These are phyloP conservation scores for Schizonepeta tenuifolia DNA, from an alignment of 257 asterid species.

Conservation along the genomic window DNA sequence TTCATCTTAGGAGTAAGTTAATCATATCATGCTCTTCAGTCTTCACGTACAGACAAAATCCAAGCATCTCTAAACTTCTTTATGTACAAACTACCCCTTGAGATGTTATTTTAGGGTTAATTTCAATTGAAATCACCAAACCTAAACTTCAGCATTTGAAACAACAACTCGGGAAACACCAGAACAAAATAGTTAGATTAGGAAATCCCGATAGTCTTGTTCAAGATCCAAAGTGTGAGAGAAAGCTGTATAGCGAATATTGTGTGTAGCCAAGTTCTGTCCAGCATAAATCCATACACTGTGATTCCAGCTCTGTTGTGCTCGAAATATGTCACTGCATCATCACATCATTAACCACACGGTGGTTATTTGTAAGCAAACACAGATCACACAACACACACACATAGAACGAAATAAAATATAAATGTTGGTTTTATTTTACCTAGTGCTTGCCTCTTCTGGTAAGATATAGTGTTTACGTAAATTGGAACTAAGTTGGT, in stretches of 20 bases:
- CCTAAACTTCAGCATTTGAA: not conserved
- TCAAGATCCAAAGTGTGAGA: constrained; percentile 86
- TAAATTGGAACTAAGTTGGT: constrained; percentile 60
- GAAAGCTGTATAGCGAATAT: constrained; percentile 75
- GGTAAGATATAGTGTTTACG: constrained; percentile 66
- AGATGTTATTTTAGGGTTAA: not conserved
- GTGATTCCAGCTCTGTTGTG: constrained; percentile 94
- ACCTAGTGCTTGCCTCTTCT: constrained; percentile 95
- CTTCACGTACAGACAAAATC: not conserved
- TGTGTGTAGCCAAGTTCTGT: constrained; percentile 75
- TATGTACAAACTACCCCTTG: not conserved
- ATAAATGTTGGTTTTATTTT: not conserved
- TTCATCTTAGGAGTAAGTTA: not conserved
- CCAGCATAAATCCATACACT: constrained; percentile 91
- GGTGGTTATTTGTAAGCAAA: too few relatives aligned
- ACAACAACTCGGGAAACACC: not conserved
- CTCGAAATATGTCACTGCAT: constrained; percentile 87
- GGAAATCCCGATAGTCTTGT: constrained; percentile 78
- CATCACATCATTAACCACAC: constrained; percentile 24
- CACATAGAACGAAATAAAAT: too few relatives aligned
- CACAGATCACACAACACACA: too few relatives aligned
- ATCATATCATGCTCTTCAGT: not conserved
- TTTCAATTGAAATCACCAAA: not conserved
- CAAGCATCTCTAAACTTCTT: not conserved
- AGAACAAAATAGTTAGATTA: constrained; percentile 27